Evolutionary conservation across 805 yeast genomes (phyloP), one percentile per base, ranked within the genome.

Genomic region (Saccharomycopsis guyanensis): DNA sequence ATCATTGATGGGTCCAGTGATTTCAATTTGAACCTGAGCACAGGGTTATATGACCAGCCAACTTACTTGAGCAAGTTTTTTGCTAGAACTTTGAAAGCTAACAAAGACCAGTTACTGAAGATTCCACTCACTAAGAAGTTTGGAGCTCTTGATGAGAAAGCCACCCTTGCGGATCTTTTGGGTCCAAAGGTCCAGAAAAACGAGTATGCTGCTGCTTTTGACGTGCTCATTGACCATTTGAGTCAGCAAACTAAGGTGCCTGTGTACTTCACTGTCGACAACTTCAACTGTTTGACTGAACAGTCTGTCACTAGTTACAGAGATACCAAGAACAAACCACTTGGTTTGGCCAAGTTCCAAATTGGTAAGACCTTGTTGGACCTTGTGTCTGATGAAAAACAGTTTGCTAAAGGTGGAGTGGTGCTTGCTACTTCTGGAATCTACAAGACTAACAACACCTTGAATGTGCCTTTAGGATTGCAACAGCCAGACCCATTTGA

Each of bases 1-100:
- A 68, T 86, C 19, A 67, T 78, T n/a, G 78, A 84, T 54, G 97
- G 96, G 44, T 67, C 84, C 20, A 72, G 69, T 45, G 94, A 85
- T 61, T 85, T 78, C 57, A 69, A 73, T 50, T 73, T 62, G 52
- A 82, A 80, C 61, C 62, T 66, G 23, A 64, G 65, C 37, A 58
- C 73, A 24, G 61, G 65, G 19, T 55, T 68, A 36, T 83, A 79
- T 61, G 82, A 77, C 42, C 96, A 88, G 64, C 95, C 91, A 49
- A 82, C 83, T 91, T 75, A 70, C 58, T 65, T 83, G 42, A 77
- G 78, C 57, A 70, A 72, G 40, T 71, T 86, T 60, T 59, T 86
- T 50, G 66, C 68, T 51, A 78, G 76, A 59, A 63, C 77, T 32
- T 58, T 64, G 39, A 65, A 65, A 42, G 72, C 72, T 10, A 82